Conservation (phyloP, 352 stramenopile genomes). For the Pythium dissotocum region DNA sequence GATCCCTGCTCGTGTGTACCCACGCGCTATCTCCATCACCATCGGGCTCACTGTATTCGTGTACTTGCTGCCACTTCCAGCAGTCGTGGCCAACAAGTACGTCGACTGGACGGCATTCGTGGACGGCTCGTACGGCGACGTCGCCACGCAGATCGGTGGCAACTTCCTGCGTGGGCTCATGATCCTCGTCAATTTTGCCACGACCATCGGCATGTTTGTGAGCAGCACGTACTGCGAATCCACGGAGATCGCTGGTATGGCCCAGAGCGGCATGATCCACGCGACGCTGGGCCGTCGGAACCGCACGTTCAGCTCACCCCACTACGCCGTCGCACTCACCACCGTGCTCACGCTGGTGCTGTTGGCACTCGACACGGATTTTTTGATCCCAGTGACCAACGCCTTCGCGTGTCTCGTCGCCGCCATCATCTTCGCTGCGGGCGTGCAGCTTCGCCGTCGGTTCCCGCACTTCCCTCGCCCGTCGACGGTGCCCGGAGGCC, state of each 20-base stretch:
- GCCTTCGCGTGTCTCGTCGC: constrained; percentile 76
- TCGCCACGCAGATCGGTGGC: constrained; percentile 45
- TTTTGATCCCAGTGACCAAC: constrained; percentile 79
- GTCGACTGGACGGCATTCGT: constrained; percentile 26
- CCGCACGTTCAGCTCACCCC: constrained; percentile 28
- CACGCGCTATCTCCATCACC: constrained; percentile 68
- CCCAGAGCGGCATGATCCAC: constrained; percentile 74
- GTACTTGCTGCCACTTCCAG: constrained; percentile 81
- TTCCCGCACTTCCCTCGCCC: constrained; percentile 49
- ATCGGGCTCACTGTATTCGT: constrained; percentile 52
- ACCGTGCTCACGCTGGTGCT: constrained; percentile 31
- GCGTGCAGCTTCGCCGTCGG: constrained; percentile 74
- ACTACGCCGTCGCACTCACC: constrained; percentile 27
- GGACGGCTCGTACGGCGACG: constrained; percentile 14
- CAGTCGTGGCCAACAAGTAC: constrained; percentile 24
- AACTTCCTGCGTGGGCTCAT: constrained; percentile 76
- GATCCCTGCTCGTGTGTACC: constrained; percentile 64
- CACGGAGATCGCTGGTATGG: constrained; percentile 71
- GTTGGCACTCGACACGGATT: constrained; percentile 42
- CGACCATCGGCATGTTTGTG: constrained; percentile 89
- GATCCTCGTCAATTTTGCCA: constrained; percentile 72
- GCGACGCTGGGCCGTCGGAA: constrained; percentile 59
- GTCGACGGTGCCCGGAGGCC: constrained; percentile 31
- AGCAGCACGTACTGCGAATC: constrained; percentile 88
- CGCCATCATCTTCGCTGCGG: constrained; percentile 82